Conservation (phyloP, 768 basidiomycete genomes). For the Boletellus ananas region DNA sequence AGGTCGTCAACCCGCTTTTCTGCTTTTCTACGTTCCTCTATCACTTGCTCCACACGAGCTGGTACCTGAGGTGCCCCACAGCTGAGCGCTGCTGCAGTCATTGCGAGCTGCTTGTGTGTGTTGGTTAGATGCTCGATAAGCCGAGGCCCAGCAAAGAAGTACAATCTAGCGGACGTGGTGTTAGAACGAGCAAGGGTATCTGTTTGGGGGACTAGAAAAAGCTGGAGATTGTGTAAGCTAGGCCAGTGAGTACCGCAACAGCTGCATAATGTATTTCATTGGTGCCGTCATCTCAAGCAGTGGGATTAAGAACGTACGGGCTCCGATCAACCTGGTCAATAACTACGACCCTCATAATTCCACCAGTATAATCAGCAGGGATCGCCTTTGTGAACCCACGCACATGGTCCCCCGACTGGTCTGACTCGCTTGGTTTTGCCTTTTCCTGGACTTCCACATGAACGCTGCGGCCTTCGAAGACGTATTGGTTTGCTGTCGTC, state of each 20-base stretch:
- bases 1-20: conserved; percentile 68
- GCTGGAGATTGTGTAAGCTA: conserved; percentile 65
- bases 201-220: conserved; percentile 69
- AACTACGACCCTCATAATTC: conserved; percentile 72
- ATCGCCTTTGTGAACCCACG: conserved; percentile 53
- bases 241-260: conserved; percentile 87
- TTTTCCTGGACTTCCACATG: conserved; percentile 76
- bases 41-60: conserved; percentile 61
- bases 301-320: conserved; percentile 47
- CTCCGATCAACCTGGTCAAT: conserved; percentile 83
- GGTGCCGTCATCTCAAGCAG: conserved; percentile 6
- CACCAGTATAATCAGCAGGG: conserved; percentile 71
- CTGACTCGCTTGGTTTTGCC: conserved; percentile 34
- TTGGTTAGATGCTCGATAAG: conserved; percentile 59
- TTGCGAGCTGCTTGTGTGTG: conserved; percentile 52
- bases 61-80: conserved; percentile 66
- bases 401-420: conserved; percentile 41
- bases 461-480: conserved; percentile 64
- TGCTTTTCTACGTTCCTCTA: conserved; percentile 62
- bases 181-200: conserved; percentile 60
- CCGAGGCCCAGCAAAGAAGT: conserved; percentile 80
- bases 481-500: conserved; percentile 58
- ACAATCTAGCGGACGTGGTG: conserved; percentile 66
- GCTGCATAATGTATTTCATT: conserved; percentile 31
- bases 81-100: conserved; percentile 58